Percentiles rank a stretch among this genome's conserved stretches.
These are phyloP conservation scores for Ceratocystis cacaofunesta DNA, from an alignment of 2,329 filamentous ascomycete genomes.

Conservation along the genomic window DNA sequence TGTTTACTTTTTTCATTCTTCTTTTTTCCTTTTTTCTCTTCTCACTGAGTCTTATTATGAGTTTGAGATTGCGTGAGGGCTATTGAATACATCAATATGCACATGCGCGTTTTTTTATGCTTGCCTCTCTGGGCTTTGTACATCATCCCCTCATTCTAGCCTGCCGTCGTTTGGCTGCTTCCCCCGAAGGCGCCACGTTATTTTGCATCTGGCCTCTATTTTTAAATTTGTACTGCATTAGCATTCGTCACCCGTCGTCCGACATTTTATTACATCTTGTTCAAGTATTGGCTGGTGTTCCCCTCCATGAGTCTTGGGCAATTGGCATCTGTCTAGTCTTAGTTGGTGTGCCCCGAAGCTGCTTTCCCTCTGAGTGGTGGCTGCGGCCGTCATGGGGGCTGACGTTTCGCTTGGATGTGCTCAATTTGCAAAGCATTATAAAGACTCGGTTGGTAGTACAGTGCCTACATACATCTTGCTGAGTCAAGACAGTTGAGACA, in stretches of 20 bases:
- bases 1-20: background rate
- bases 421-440: background rate
- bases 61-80: background rate
- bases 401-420: background rate
- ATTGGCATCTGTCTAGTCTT: background rate
- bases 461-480: background rate
- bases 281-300: background rate
- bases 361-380: background rate
- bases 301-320: background rate
- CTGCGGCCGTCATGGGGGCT: background rate
- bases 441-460: background rate
- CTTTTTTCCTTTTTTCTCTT: background rate
- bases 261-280: background rate
- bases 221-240: background rate
- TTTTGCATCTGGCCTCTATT: background rate
- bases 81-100: background rate
- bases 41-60: background rate
- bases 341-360: background rate
- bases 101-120: background rate
- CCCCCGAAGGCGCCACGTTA: background rate
- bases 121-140: background rate
- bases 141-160: background rate
- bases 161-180: background rate
- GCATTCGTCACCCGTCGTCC: background rate
- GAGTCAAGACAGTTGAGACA: background rate